These are phyloP conservation scores for Podospora pseudopauciseta DNA, from an alignment of 495 filamentous ascomycete species.

Conservation along the genomic window DNA sequence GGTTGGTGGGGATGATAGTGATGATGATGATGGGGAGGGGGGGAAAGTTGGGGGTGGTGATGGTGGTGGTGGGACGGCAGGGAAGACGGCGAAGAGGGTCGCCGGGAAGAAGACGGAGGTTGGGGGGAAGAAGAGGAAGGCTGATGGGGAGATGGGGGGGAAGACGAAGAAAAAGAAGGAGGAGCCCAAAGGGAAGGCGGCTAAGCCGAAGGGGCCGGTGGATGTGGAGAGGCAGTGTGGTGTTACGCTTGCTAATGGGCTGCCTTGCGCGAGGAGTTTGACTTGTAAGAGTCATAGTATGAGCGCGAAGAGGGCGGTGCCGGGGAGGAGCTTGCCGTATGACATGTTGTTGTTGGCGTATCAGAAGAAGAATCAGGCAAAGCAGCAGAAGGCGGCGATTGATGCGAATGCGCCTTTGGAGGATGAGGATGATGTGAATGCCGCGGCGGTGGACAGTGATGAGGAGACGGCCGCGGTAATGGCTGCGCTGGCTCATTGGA, in stretches of 20 bases:
- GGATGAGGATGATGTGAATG: constrained; percentile 74
- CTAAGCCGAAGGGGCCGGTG: constrained; percentile 89
- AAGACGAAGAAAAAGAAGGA: constrained; percentile 95
- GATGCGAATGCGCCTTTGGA: constrained; percentile 90
- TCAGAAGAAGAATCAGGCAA: constrained; percentile 98
- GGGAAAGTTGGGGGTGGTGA: constrained; percentile 33
- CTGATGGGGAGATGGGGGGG: constrained; percentile 70
- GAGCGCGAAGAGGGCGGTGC: constrained; percentile 90
- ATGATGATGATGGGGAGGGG: constrained; percentile 49
- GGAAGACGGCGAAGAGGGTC: constrained; percentile 68
- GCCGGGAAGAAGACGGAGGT: constrained; percentile 61
- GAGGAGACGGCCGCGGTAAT: constrained; percentile 90
- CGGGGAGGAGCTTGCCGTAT: constrained; percentile 87
- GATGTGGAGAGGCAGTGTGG: constrained; percentile 98
- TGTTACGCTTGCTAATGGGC: constrained; percentile 76
- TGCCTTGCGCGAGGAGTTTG: constrained; percentile 82
- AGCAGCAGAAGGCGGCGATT: constrained; percentile 91
- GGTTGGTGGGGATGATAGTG: constrained; percentile 66
- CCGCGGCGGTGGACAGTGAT: constrained; percentile 78
- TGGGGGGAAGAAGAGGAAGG: constrained; percentile 80
- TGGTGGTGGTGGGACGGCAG: constrained; percentile 34
- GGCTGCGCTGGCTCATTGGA: constrained; percentile 70
- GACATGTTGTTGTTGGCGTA: constrained; percentile 91
- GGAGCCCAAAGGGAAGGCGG: constrained; percentile 82
- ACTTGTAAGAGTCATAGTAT: constrained; percentile 97